These are phyloP conservation scores for Pyropia haitanensis DNA, from an alignment of 23 red algal genomes.

Conservation along the genomic window DNA sequence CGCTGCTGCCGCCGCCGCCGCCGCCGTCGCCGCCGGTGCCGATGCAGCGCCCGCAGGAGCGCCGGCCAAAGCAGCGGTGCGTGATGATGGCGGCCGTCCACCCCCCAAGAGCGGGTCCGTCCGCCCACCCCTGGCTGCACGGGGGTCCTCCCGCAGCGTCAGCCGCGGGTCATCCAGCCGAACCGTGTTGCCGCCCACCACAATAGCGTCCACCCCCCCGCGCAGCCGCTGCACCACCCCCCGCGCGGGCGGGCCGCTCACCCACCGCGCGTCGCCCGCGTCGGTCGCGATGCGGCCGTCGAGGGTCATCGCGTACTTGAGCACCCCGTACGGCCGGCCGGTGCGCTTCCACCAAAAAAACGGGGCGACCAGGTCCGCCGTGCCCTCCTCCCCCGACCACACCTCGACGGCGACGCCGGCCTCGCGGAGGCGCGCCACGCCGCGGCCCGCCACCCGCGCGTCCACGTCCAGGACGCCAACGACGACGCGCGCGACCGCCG, in stretches of 20 bases:
- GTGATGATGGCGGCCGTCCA: constrained; percentile 46
- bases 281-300: constrained; percentile 84
- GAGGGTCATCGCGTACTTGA: constrained; percentile 95
- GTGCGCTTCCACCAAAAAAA: background rate
- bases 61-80: constrained; percentile 10
- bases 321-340: constrained; percentile 44
- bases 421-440: constrained; percentile 27
- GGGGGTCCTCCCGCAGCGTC: constrained; percentile 45
- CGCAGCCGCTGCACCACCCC: constrained; percentile 52
- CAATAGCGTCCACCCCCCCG: constrained; percentile 64
- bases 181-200: constrained; percentile 77
- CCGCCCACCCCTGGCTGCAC: background rate
- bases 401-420: constrained; percentile 54
- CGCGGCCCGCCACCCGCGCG: constrained; percentile 54
- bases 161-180: constrained; percentile 68
- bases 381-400: constrained; percentile 52
- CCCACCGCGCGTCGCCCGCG: constrained; percentile 67
- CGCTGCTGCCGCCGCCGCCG: constrained; percentile 25
- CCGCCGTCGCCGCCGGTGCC: constrained; percentile 13
- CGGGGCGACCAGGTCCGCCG: constrained; percentile 23
- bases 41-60: constrained; percentile 31
- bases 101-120: constrained; percentile 16
- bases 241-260: constrained; percentile 37
- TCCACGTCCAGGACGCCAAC: constrained; percentile 83
- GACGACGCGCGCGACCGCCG: constrained; percentile 50